These are phyloP conservation scores for Zymoseptoria crescenta DNA, from an alignment of 2,329 filamentous ascomycete species.

Conservation along the genomic window DNA sequence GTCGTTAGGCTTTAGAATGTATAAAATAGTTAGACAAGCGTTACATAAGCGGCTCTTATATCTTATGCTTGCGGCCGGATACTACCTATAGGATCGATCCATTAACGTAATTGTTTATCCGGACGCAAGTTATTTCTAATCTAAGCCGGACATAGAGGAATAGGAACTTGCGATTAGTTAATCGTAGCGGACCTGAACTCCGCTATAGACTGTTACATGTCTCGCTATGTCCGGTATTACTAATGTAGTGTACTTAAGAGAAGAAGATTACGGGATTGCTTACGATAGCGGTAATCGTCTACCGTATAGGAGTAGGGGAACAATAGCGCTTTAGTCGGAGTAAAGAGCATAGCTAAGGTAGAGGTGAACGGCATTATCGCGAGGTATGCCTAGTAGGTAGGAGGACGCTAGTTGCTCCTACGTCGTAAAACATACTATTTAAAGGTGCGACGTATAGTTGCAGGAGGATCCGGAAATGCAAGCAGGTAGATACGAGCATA, in stretches of 20 bases:
- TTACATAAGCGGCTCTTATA: neutral
- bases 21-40: neutral
- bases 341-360: conserved; percentile 24
- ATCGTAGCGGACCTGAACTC: neutral
- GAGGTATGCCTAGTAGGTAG: conserved; percentile 4
- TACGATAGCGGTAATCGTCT: conserved; percentile 25
- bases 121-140: neutral
- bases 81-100: too few relatives aligned
- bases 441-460: too few relatives aligned
- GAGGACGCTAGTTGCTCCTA: too few relatives aligned
- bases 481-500: too few relatives aligned
- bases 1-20: neutral
- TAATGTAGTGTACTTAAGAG: neutral
- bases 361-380: conserved; percentile 26
- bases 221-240: neutral
- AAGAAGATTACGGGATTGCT: conserved; percentile 26
- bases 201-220: neutral
- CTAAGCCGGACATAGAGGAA: neutral
- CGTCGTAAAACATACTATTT: too few relatives aligned
- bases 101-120: neutral
- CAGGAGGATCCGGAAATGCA: too few relatives aligned
- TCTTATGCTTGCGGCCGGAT: neutral
- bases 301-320: conserved; percentile 25
- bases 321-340: conserved; percentile 34
- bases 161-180: neutral